These are phyloP conservation scores for Daldinia grandis DNA, from an alignment of 495 filamentous ascomycete genomes.

Conservation along the genomic window DNA sequence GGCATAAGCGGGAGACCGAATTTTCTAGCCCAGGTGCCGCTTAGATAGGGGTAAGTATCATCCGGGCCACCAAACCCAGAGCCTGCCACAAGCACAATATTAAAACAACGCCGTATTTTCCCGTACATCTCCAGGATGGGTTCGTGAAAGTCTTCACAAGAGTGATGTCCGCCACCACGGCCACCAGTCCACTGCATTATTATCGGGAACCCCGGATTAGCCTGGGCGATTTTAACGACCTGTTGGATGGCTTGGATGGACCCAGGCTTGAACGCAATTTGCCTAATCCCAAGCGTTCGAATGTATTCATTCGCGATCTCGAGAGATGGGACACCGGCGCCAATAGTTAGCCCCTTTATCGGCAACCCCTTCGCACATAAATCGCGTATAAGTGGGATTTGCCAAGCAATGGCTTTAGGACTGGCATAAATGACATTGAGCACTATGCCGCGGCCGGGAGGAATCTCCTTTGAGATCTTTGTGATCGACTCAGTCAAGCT, in stretches of 20 bases:
- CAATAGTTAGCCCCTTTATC: slow-evolving; percentile 84
- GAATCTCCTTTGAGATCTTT: slow-evolving; percentile 80
- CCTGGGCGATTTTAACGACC: slow-evolving; percentile 81
- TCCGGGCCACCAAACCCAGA: slow-evolving; percentile 81
- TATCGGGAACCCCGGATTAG: slow-evolving; percentile 77
- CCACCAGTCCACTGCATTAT: slow-evolving; percentile 86
- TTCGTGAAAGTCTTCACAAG: slow-evolving; percentile 85
- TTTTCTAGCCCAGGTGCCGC: slow-evolving; percentile 72
- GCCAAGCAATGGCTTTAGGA: slow-evolving; percentile 86
- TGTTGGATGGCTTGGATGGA: slow-evolving; percentile 80
- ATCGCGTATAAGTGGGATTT: slow-evolving; percentile 79
- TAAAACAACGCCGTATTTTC: slow-evolving; percentile 71
- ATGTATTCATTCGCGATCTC: slow-evolving; percentile 85
- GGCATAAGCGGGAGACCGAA: slow-evolving; percentile 83
- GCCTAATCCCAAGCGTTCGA: slow-evolving; percentile 77
- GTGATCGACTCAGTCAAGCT: slow-evolving; percentile 78
- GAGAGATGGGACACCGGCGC: slow-evolving; percentile 81
- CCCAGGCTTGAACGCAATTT: slow-evolving; percentile 84
- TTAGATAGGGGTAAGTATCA: slow-evolving; percentile 83
- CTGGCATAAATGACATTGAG: slow-evolving; percentile 88
- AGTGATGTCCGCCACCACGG: slow-evolving; percentile 83
- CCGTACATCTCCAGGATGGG: slow-evolving; percentile 81
- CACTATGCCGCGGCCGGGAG: slow-evolving; percentile 83
- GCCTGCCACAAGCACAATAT: slow-evolving; percentile 78
- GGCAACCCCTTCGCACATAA: slow-evolving; percentile 79